Conservation (phyloP, 805 yeast genomes). For the Sugiyamaella americana region DNA sequence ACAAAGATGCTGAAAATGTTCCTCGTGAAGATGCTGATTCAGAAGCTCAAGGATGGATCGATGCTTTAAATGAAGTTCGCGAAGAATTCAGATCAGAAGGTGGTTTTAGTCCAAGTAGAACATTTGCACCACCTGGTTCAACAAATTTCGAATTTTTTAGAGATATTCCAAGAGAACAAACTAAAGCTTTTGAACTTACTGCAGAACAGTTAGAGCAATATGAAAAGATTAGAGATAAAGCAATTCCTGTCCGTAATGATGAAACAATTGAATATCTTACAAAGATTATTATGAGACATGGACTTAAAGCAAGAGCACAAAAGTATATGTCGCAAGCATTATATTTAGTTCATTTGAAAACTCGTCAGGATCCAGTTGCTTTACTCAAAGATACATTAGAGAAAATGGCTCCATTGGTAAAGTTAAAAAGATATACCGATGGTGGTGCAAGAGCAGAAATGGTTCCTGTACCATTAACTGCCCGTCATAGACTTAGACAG, state of each 20-base stretch:
- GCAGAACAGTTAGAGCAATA: conserved; percentile 57
- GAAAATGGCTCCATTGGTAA: conserved; percentile 76
- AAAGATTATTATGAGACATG: conserved; percentile 87
- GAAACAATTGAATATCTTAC: conserved; percentile 72
- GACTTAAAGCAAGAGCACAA: conserved; percentile 77
- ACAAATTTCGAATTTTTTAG: conserved; percentile 31
- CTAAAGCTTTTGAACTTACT: conserved; percentile 39
- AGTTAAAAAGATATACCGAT: conserved; percentile 68
- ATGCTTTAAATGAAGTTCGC: conserved; percentile 36
- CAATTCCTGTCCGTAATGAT: conserved; percentile 58
- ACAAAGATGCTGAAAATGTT: conserved; percentile 10
- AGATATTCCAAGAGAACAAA: conserved; percentile 22
- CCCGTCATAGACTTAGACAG: conserved; percentile 75
- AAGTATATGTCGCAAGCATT: conserved; percentile 68
- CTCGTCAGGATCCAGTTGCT: conserved; percentile 73
- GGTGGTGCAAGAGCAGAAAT: conserved; percentile 78
- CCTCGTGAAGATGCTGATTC: conserved; percentile 29
- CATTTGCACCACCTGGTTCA: conserved; percentile 38
- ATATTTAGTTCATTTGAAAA: conserved; percentile 66
- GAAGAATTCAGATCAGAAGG: conserved; percentile 34
- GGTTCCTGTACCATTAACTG: conserved; percentile 77
- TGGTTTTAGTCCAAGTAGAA: conserved; percentile 35
- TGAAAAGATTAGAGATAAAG: conserved; percentile 42
- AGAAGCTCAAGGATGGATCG: conserved; percentile 39
- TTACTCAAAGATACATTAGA: conserved; percentile 71